Evolutionary conservation across 768 basidiomycete genomes (phyloP), one percentile per base, ranked within the genome.

Genomic region (Lactifluus piperatus): DNA sequence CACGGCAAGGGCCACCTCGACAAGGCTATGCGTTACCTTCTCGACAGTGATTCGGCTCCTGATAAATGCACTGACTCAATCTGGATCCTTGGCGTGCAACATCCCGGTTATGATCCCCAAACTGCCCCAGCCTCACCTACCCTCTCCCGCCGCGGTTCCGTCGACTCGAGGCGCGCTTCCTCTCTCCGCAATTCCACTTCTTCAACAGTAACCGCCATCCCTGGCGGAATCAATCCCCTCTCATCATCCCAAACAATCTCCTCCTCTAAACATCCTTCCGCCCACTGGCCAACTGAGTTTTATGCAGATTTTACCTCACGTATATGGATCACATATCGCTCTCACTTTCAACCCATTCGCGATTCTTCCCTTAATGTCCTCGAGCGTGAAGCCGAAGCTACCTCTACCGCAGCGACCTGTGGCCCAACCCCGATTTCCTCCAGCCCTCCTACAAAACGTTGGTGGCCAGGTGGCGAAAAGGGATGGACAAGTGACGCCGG

Each of bases 301-400:
- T n/a, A n/a, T n/a, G n/a, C n/a, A n/a, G n/a, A n/a, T n/a, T 97
- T 95, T 70, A 85, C 85, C 0, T 90, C 90, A 0, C 78, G 88
- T 6, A 77, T 97, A 51, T 97, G 92, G 88, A 79, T 94, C 45
- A 95, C 94, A 0, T 98, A 98, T 72, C 88, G 94, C 24, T 85
- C 84, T 2, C 86, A 92, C 41, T 95, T 94, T 62, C 65, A 81
- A 0, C 86, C 91, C 2, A 94, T 98, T 65, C 77, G 83, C 44
- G 86, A 91, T 69, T 77, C 76, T 0, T 72, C 77, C 20, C 73
- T 82, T 18, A 68, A 76, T 5, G 68, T 73, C 3, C 73, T 80
- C 41, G 76, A 79, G 39, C 62, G 49, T 20, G 63, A 64, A 50
- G 67, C 65, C 11, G 75, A 74, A 50, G 54, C 63, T n/a, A n/a